Conservation (phyloP, 805 yeast genomes). For the Wickerhamomyces xylosicus region DNA sequence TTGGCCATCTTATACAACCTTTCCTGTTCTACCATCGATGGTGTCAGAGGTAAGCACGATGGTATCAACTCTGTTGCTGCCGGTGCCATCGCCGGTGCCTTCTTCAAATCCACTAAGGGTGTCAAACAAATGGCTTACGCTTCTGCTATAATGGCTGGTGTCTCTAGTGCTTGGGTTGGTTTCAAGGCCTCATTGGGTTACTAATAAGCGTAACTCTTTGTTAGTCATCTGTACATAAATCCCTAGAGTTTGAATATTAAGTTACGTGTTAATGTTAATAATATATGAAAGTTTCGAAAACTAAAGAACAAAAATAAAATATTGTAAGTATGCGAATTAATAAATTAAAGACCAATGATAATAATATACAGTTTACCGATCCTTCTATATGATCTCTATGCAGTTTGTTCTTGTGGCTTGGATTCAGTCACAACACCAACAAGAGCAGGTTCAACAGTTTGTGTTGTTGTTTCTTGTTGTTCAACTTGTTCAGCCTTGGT, state of each 20-base stretch:
- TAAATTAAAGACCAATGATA: no score
- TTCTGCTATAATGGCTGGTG: slow-evolving; percentile 76
- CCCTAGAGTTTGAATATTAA: background rate
- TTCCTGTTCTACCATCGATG: slow-evolving; percentile 70
- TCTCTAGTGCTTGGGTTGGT: slow-evolving; percentile 90
- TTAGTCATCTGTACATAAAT: background rate
- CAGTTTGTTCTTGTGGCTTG: background rate
- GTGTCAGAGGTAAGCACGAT: slow-evolving; percentile 83
- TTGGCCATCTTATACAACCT: slow-evolving; percentile 84
- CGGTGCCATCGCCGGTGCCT: slow-evolving; percentile 88
- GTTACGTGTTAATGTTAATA: background rate
- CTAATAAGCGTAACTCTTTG: background rate
- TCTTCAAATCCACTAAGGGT: slow-evolving; percentile 82
- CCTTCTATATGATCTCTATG: no score
- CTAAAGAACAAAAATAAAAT: no score
- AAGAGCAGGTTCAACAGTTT: no score
- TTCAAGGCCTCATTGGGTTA: slow-evolving; percentile 34
- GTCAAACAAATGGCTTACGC: slow-evolving; percentile 81
- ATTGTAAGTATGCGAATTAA: no score
- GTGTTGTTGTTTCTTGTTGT: no score
- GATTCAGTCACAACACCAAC: no score
- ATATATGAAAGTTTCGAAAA: no score
- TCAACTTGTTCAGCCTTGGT: background rate
- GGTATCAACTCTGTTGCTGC: slow-evolving; percentile 73
- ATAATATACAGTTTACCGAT: no score